Conservation (phyloP, 352 stramenopile genomes). For the Halophytophthora batemanensis region DNA sequence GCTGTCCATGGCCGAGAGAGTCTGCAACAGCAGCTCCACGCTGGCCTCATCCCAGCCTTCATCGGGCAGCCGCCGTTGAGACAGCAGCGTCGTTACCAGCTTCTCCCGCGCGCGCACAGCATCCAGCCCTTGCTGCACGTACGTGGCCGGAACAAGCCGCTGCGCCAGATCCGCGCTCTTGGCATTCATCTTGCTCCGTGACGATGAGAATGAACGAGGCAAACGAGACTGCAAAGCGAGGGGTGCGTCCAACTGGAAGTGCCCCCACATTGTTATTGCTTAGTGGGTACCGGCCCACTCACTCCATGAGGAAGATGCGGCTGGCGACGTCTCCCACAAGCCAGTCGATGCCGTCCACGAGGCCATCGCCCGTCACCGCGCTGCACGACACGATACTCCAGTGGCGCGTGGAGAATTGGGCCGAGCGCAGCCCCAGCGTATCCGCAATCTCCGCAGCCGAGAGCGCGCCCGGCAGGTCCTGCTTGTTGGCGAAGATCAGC, state of each 20-base stretch:
- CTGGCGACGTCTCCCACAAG: slow-evolving; percentile 95
- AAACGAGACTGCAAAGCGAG: no score
- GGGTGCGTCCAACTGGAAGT: no score
- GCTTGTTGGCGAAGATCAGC: slow-evolving; percentile 99
- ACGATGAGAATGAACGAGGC: background rate
- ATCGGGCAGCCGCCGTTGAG: slow-evolving; percentile 81
- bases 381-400: slow-evolving; percentile 95
- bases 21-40: slow-evolving; percentile 85
- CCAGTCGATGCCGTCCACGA: slow-evolving; percentile 98
- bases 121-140: slow-evolving; percentile 77
- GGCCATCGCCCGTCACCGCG: slow-evolving; percentile 93
- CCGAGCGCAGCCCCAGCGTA: slow-evolving; percentile 77
- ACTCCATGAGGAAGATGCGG: slow-evolving; percentile 95
- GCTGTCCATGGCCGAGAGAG: slow-evolving; percentile 91
- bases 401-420: slow-evolving; percentile 82
- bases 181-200: slow-evolving; percentile 36
- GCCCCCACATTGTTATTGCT: no score
- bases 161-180: slow-evolving; percentile 46
- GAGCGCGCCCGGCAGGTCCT: slow-evolving; percentile 94
- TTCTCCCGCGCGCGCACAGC: slow-evolving; percentile 63
- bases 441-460: slow-evolving; percentile 89
- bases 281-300: slow-evolving; percentile 1
- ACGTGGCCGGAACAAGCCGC: slow-evolving; percentile 58
- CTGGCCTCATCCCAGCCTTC: slow-evolving; percentile 88
- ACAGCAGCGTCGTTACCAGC: slow-evolving; percentile 72